Evolutionary conservation across 768 basidiomycete genomes (phyloP).

Genomic region (Mycena maculata): DNA sequence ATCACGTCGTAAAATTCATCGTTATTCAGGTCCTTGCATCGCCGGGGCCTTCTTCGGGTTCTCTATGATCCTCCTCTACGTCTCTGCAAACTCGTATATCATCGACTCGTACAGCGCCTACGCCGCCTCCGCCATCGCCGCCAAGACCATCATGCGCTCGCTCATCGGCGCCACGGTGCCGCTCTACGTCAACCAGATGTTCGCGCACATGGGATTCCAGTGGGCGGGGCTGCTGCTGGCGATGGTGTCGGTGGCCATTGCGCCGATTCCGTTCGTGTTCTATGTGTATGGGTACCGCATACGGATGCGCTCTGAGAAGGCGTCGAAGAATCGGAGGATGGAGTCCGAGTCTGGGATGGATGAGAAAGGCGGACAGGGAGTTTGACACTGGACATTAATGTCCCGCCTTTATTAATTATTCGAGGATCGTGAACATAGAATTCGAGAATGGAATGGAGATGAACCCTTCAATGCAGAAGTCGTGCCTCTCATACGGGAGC

Average conservation of each 20-base stretch:
- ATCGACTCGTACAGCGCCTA: slow-evolving; percentile 55
- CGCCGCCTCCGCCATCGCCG: slow-evolving; percentile 59
- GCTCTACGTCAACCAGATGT: slow-evolving; percentile 56
- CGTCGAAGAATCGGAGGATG: slow-evolving; percentile 25
- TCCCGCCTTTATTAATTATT: no score
- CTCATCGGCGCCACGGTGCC: slow-evolving; percentile 52
- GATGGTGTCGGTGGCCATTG: slow-evolving; percentile 45
- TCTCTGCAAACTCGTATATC: slow-evolving; percentile 58
- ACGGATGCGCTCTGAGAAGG: slow-evolving; percentile 38
- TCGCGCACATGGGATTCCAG: slow-evolving; percentile 55
- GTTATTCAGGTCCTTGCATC: slow-evolving; percentile 45
- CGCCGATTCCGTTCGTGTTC: slow-evolving; percentile 56
- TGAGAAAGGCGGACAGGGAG: neutral
- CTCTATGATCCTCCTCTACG: slow-evolving; percentile 56
- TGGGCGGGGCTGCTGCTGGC: slow-evolving; percentile 53
- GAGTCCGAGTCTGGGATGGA: neutral
- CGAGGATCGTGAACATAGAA: no score
- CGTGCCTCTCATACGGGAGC: no score
- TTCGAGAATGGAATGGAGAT: no score
- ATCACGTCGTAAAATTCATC: neutral
- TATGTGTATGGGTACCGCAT: slow-evolving; percentile 55
- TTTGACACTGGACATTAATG: no score
- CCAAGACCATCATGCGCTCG: slow-evolving; percentile 55
- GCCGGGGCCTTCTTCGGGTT: slow-evolving; percentile 54
- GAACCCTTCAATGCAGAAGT: no score